Evolutionary conservation across 2,329 filamentous ascomycete genomes (phyloP), one percentile per base, ranked within the genome.

Genomic region (Alternaria gaisen): DNA sequence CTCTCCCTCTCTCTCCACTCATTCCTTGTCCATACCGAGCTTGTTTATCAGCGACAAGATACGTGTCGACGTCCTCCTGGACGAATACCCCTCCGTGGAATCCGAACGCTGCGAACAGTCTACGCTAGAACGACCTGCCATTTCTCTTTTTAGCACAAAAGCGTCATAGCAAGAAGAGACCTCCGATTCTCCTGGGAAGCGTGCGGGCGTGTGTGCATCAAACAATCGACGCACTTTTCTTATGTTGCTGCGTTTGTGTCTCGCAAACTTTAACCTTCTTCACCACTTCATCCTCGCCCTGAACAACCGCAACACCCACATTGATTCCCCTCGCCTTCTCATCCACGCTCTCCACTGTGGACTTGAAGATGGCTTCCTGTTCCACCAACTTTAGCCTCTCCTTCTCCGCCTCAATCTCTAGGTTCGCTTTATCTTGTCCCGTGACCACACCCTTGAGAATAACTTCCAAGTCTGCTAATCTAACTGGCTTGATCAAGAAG

Each of bases 401-500:
- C 22, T 51, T 61, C 30, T 67, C 63, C 8, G 62, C 47, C 42
- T 58, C 59, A 2, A 63, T 41, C 28, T 71, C 68, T 3, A 62
- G 47, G n/a, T 69, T 68, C 12, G 68, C 69, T 22, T 67, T 70
- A 24, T 72, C 71, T 20, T 73, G 66, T 8, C 73, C 73, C 0
- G 69, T 75, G 1, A 76, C 67, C 0, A 79, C 75, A 7, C 74
- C 75, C 14, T 72, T 77, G 9, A 79, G 68, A 6, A 82, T 67
- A 26, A 78, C 78, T 61, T 82, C 80, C 32, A 84, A 61, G 56
- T 83, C 79, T 0, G 77, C 77, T 47, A 83, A 75, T 7, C 79
- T 70, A 8, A 86, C 82, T 0, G 84, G 84, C 70, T 86, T 86
- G 16, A 85, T 85, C 18, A 87, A 65, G 54, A 86, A 87, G 8